Evolutionary conservation across 352 stramenopile genomes (phyloP).

Genomic region (Globisporangium ultimum): DNA sequence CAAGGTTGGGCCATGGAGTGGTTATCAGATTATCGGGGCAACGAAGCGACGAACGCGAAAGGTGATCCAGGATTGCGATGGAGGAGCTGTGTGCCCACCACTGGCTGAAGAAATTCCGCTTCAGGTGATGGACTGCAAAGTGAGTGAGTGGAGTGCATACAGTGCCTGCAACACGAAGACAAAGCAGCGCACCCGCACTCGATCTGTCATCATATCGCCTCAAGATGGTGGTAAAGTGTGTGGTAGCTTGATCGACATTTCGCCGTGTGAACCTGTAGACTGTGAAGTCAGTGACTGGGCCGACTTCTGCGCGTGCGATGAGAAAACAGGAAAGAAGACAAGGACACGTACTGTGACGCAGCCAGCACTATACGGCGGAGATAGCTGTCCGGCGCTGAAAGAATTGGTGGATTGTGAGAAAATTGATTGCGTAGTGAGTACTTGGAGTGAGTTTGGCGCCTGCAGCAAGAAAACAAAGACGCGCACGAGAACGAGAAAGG

Average conservation of each 20-base stretch:
- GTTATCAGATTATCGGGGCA: constrained; percentile 31
- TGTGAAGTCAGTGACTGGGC: constrained; percentile 56
- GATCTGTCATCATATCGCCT: constrained; percentile 30
- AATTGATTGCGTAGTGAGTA: constrained; percentile 39
- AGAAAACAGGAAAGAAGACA: constrained; percentile 31
- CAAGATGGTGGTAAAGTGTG: constrained; percentile 53
- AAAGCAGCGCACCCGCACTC: constrained; percentile 40
- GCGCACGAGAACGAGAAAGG: constrained; percentile 29
- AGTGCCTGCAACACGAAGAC: constrained; percentile 33
- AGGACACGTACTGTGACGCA: constrained; percentile 30
- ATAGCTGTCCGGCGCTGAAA: constrained; percentile 25
- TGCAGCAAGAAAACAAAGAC: constrained; percentile 38
- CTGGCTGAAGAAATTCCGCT: constrained; percentile 36
- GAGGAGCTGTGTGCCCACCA: constrained; percentile 33
- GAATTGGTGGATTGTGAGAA: constrained; percentile 39
- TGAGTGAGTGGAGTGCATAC: constrained; percentile 45
- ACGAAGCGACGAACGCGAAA: constrained; percentile 42
- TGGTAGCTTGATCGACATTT: constrained; percentile 23
- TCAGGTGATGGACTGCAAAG: constrained; percentile 37
- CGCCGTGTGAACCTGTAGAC: constrained; percentile 35
- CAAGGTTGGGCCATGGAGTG: constrained; percentile 46
- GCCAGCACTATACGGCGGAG: constrained; percentile 29
- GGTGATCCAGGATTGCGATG: constrained; percentile 35
- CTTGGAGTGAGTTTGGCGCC: constrained; percentile 35
- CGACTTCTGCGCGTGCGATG: constrained; percentile 37